Conservation (phyloP, 805 yeast species). For the Metschnikowia proteae region DNA sequence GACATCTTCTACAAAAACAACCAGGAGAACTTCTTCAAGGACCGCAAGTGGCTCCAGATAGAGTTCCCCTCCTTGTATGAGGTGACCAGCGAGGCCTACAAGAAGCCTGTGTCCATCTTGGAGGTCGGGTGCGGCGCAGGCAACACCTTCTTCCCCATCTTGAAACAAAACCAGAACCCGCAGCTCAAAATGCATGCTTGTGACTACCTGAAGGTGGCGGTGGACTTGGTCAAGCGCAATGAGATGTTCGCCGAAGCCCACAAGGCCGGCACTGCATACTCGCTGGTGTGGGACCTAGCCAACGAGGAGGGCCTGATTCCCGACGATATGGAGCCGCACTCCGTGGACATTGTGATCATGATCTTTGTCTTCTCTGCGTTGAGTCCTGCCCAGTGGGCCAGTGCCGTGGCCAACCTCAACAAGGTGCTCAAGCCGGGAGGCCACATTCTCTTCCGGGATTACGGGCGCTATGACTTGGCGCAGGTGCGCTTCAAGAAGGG, state of each 20-base stretch:
- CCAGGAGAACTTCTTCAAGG: constrained; percentile 91
- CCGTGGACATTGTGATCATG: constrained; percentile 91
- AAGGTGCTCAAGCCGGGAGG: constrained; percentile 91
- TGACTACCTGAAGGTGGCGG: constrained; percentile 87
- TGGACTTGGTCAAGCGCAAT: constrained; percentile 70
- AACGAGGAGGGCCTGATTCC: constrained; percentile 72
- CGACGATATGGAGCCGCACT: constrained; percentile 73
- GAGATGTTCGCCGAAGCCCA: constrained; percentile 54
- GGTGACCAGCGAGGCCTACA: constrained; percentile 61
- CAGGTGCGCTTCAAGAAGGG: constrained; percentile 91
- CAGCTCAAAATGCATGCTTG: constrained; percentile 73
- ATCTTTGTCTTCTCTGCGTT: constrained; percentile 91
- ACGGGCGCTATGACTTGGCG: constrained; percentile 93
- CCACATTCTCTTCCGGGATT: constrained; percentile 81
- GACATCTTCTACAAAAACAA: constrained; percentile 89
- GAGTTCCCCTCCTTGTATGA: constrained; percentile 87
- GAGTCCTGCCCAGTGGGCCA: constrained; percentile 85
- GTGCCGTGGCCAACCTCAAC: constrained; percentile 67
- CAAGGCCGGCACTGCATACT: constrained; percentile 53
- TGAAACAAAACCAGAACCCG: constrained; percentile 79
- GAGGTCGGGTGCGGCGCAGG: constrained; percentile 99
- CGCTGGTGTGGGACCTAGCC: constrained; percentile 94
- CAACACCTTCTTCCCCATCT: constrained; percentile 88
- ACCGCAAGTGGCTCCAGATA: constrained; percentile 91
- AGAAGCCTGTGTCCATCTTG: constrained; percentile 68